Evolutionary conservation across 2,329 filamentous ascomycete genomes (phyloP).

Genomic region (Rutstroemia sp.): DNA sequence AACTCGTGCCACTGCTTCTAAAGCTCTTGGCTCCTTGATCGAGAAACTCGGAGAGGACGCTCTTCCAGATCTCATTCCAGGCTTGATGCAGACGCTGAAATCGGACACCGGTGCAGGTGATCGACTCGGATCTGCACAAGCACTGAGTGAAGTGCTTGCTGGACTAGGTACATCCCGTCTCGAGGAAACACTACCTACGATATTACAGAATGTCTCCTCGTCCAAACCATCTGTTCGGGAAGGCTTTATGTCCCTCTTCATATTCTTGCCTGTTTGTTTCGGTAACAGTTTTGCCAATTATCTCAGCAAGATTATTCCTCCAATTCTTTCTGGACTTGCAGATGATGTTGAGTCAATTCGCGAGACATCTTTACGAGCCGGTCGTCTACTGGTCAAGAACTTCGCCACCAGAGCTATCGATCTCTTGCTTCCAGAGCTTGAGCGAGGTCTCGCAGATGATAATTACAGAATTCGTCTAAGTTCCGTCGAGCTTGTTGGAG

Average conservation of each 20-base stretch:
- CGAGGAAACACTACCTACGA: conserved; percentile 93
- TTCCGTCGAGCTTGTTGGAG: conserved; percentile 94
- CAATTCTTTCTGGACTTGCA: conserved; percentile 87
- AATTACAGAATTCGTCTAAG: conserved; percentile 97
- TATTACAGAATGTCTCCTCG: conserved; percentile 91
- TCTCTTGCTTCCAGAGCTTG: conserved; percentile 84
- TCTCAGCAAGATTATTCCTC: conserved; percentile 88
- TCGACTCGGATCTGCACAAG: conserved; percentile 90
- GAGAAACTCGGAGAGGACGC: conserved; percentile 98
- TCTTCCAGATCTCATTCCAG: conserved; percentile 92
- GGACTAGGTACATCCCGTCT: conserved; percentile 86
- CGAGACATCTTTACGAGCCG: conserved; percentile 90
- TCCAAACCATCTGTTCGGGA: conserved; percentile 85
- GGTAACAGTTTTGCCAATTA: conserved; percentile 98
- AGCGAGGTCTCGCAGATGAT: conserved; percentile 93
- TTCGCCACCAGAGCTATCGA: conserved; percentile 94
- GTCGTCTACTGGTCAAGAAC: conserved; percentile 93
- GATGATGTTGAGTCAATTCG: conserved; percentile 96
- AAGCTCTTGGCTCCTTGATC: conserved; percentile 90
- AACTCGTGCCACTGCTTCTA: conserved; percentile 90
- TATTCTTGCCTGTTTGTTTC: conserved; percentile 97
- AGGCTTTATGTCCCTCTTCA: conserved; percentile 99
- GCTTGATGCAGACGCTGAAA: conserved; percentile 95
- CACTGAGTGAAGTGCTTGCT: conserved; percentile 90
- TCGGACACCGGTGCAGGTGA: conserved; percentile 96